Evolutionary conservation across 2,329 filamentous ascomycete species (phyloP).

Genomic region (Pseudogymnoascus sp.): DNA sequence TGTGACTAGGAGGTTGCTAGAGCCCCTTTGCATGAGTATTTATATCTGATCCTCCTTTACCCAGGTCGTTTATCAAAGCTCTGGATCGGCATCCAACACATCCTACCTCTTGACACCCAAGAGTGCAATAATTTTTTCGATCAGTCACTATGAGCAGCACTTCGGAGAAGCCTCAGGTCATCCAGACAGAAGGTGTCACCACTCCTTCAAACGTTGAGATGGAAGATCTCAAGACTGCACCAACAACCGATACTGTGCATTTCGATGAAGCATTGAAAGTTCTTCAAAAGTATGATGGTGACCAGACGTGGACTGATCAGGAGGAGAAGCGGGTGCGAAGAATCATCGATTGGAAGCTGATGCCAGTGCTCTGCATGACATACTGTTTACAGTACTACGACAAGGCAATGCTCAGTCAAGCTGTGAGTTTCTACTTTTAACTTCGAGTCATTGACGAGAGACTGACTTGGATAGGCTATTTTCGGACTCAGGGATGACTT

Average conservation of each 20-base stretch:
- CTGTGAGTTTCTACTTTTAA: slow-evolving; percentile 31
- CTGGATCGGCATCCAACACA: neutral
- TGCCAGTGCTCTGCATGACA: slow-evolving; percentile 42
- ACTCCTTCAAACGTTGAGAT: neutral
- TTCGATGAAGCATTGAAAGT: slow-evolving; percentile 38
- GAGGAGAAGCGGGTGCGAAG: slow-evolving; percentile 39
- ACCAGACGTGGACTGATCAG: slow-evolving; percentile 36
- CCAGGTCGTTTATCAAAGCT: neutral
- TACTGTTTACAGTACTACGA: slow-evolving; percentile 45
- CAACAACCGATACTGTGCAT: slow-evolving; percentile 30
- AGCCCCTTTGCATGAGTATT: neutral
- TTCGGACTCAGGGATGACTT: slow-evolving; percentile 39
- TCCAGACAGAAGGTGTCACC: neutral
- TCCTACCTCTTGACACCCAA: neutral
- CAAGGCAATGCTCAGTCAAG: slow-evolving; percentile 49
- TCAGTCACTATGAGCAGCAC: neutral
- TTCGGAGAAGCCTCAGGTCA: neutral
- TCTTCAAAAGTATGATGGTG: slow-evolving; percentile 37
- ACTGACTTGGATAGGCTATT: slow-evolving; percentile 29
- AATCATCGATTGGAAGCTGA: slow-evolving; percentile 39
- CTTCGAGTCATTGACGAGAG: neutral
- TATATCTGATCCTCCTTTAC: neutral
- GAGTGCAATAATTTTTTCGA: neutral
- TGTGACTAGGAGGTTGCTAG: neutral
- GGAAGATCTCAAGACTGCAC: neutral